phyloP scores from a whole-genome alignment of 2,329 filamentous ascomycete genomes.

The Ophiosphaerella narmari region DNA sequence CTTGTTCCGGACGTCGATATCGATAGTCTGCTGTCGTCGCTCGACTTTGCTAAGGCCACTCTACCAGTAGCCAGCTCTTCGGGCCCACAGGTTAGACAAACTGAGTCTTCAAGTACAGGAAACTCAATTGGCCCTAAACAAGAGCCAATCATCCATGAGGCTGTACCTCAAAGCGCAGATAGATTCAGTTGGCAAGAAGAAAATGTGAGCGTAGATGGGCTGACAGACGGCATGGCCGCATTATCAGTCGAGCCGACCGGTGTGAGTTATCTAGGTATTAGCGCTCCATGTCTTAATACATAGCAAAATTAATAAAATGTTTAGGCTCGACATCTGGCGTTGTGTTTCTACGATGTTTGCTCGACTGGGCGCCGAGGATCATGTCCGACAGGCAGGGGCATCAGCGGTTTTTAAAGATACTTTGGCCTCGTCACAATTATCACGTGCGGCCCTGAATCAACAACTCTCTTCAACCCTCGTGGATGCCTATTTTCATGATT shows the following conservation, averaged over 20 bases:
- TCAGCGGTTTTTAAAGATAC: conserved; percentile 18
- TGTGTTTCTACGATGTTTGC: conserved; percentile 28
- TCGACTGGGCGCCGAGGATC: conserved; percentile 29
- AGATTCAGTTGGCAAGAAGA: conserved; percentile 34
- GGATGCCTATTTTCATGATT: conserved; percentile 31
- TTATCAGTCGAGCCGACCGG: conserved; percentile 33
- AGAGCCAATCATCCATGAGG: conserved; percentile 28
- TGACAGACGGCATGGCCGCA: conserved; percentile 34
- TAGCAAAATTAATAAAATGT: not conserved
- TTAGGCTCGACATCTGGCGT: conserved; percentile 31
- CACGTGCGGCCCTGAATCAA: conserved; percentile 24
- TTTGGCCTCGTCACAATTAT: conserved; percentile 26
- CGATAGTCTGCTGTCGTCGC: conserved; percentile 23
- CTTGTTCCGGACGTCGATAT: conserved; percentile 26
- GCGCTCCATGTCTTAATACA: no score
- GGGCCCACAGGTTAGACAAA: conserved; percentile 8
- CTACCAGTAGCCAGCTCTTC: conserved; percentile 5
- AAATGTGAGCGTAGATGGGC: conserved; percentile 20
- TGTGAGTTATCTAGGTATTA: conserved; percentile 29
- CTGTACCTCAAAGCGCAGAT: conserved; percentile 29
- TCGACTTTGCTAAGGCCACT: conserved; percentile 12
- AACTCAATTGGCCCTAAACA: conserved; percentile 10
- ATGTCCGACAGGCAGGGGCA: conserved; percentile 7
- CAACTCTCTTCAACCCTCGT: conserved; percentile 27
- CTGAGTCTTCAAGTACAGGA: conserved; percentile 14